Percentiles rank a stretch among this genome's conserved stretches.
phyloP scores from a whole-genome alignment of 345 rosid genomes.

The Litchi chinensis region DNA sequence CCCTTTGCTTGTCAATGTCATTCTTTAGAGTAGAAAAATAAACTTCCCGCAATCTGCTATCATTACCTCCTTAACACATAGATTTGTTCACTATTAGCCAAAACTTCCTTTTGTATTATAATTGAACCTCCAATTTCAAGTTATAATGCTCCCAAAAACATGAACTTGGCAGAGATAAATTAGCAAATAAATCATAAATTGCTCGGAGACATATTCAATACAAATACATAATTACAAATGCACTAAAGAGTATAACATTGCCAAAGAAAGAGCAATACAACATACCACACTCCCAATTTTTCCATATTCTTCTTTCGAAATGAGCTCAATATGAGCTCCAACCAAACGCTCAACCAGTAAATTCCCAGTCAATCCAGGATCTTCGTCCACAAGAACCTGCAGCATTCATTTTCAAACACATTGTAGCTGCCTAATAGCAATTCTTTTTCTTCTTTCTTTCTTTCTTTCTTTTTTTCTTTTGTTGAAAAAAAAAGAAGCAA shows the following conservation, averaged over 20 bases:
- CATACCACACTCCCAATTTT: slow-evolving; percentile 83
- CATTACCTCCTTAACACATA: background rate
- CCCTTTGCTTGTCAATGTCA: background rate
- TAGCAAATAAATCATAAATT: background rate
- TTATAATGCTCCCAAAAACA: background rate
- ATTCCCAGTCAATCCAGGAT: slow-evolving; percentile 92
- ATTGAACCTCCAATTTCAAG: background rate
- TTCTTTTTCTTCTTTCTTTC: too few relatives aligned
- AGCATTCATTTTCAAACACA: slow-evolving; percentile 10
- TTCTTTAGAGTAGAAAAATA: background rate
- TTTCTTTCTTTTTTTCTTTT: too few relatives aligned
- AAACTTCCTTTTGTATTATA: background rate
- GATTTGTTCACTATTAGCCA: background rate
- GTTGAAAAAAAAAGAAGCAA: background rate
- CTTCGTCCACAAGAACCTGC: slow-evolving; percentile 78
- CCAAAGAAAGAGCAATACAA: slow-evolving; percentile 23
- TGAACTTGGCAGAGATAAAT: background rate
- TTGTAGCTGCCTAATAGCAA: background rate
- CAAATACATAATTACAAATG: background rate
- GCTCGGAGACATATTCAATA: background rate
- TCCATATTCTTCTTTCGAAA: slow-evolving; percentile 88
- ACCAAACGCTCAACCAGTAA: slow-evolving; percentile 81
- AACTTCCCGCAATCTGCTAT: background rate
- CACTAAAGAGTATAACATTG: background rate
- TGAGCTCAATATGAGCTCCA: slow-evolving; percentile 84